Evolutionary conservation across 2,329 filamentous ascomycete species (phyloP).

Genomic region (Fusarium sp.): DNA sequence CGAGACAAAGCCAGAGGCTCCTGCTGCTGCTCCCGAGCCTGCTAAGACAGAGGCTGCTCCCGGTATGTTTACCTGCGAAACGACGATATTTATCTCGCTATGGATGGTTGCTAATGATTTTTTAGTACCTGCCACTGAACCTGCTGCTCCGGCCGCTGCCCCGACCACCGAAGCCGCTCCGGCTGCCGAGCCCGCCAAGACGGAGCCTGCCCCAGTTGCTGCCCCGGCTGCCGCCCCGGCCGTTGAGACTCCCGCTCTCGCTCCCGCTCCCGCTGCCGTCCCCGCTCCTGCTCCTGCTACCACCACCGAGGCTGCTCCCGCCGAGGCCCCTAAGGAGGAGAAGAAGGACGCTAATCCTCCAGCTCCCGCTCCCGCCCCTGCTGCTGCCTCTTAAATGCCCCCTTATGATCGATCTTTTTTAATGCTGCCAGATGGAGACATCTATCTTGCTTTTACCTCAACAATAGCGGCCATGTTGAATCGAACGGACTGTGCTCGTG

Average conservation of each 20-base stretch:
- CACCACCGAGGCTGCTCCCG: slow-evolving; percentile 28
- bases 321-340: slow-evolving; percentile 42
- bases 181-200: slow-evolving; percentile 42
- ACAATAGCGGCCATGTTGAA: slow-evolving; percentile 8
- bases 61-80: slow-evolving; percentile 25
- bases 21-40: slow-evolving; percentile 40
- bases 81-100: neutral
- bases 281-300: slow-evolving; percentile 36
- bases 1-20: slow-evolving; percentile 39
- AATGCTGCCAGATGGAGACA: slow-evolving; percentile 5
- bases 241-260: slow-evolving; percentile 31
- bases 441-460: slow-evolving; percentile 3
- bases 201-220: slow-evolving; percentile 32
- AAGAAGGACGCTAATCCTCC: slow-evolving; percentile 41
- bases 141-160: slow-evolving; percentile 43
- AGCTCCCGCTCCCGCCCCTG: slow-evolving; percentile 38
- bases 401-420: neutral
- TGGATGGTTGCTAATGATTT: slow-evolving; percentile 7
- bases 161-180: slow-evolving; percentile 42
- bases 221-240: slow-evolving; percentile 37
- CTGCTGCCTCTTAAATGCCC: slow-evolving; percentile 34
- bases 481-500: slow-evolving; percentile 1
- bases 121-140: slow-evolving; percentile 40
- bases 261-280: slow-evolving; percentile 39
- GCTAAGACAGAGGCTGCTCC: slow-evolving; percentile 40